phyloP scores from a whole-genome alignment of 805 yeast species.

The Pichia deserticola region DNA sequence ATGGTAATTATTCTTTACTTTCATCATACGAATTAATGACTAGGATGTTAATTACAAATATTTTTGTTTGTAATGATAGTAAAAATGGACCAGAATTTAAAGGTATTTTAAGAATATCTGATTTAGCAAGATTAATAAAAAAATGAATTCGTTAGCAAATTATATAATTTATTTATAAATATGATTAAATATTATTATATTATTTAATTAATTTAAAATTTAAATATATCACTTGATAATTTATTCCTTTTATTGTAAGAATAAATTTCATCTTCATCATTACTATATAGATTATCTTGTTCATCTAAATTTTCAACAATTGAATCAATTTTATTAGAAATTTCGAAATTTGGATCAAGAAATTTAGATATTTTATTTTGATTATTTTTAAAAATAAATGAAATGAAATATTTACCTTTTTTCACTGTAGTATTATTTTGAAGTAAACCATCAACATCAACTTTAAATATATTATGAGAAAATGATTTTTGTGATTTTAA shows the following conservation, averaged over 20 bases:
- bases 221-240: not conserved
- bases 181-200: not conserved
- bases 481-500: constrained; percentile 10
- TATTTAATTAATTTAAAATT: not conserved
- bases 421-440: constrained; percentile 10
- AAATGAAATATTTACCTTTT: constrained; percentile 13
- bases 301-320: not conserved
- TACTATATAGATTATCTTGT: too few species aligned
- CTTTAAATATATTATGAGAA: constrained; percentile 9
- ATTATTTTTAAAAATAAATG: constrained; percentile 1
- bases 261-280: too few species aligned
- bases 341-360: constrained; percentile 7
- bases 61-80: constrained; percentile 25
- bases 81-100: constrained; percentile 6
- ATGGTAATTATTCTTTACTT: constrained; percentile 26
- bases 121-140: constrained; percentile 3
- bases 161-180: too few species aligned
- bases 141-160: not conserved
- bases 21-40: constrained; percentile 33
- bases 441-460: constrained; percentile 12
- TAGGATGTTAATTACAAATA: constrained; percentile 29
- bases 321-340: not conserved
- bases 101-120: constrained; percentile 10
- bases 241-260: too few species aligned
- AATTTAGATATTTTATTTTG: constrained; percentile 4